Evolutionary conservation across 495 filamentous ascomycete genomes (phyloP).

Genomic region (Aspergillus heteromorphus): DNA sequence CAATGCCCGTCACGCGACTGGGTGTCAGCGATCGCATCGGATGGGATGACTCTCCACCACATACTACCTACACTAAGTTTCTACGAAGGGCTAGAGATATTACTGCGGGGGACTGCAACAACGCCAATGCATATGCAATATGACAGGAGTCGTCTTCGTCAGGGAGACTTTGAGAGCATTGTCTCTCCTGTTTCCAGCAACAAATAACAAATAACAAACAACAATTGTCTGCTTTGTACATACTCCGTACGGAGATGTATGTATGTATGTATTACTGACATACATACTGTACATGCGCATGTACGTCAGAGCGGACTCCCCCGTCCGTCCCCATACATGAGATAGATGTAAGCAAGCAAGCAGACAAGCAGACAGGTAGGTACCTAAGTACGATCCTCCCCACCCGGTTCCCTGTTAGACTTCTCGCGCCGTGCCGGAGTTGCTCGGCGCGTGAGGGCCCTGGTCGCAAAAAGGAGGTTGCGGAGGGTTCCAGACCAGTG

Average conservation of each 20-base stretch:
- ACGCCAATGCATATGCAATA: too few species aligned
- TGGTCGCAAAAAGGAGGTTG: conserved; percentile 2
- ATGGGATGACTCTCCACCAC: too few species aligned
- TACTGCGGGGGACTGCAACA: too few species aligned
- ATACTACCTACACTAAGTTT: too few species aligned
- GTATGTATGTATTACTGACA: too few species aligned
- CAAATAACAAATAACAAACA: too few species aligned
- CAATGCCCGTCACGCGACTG: not conserved
- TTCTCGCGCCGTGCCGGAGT: not conserved
- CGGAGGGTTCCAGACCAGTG: conserved; percentile 14
- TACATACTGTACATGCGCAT: not conserved
- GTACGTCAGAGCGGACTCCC: not conserved
- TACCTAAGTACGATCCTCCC: not conserved
- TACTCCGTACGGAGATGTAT: too few species aligned
- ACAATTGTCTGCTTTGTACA: too few species aligned
- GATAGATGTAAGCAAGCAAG: too few species aligned
- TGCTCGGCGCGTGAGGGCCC: not conserved
- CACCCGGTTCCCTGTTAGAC: not conserved
- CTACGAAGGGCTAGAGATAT: too few species aligned
- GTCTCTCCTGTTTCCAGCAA: not conserved
- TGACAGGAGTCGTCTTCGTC: not conserved
- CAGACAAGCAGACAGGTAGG: too few species aligned
- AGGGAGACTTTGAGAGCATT: too few species aligned
- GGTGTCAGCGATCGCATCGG: not conserved
- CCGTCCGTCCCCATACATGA: not conserved